phyloP scores from a whole-genome alignment of 441 rosid genomes.

The Jatropha multifida region DNA sequence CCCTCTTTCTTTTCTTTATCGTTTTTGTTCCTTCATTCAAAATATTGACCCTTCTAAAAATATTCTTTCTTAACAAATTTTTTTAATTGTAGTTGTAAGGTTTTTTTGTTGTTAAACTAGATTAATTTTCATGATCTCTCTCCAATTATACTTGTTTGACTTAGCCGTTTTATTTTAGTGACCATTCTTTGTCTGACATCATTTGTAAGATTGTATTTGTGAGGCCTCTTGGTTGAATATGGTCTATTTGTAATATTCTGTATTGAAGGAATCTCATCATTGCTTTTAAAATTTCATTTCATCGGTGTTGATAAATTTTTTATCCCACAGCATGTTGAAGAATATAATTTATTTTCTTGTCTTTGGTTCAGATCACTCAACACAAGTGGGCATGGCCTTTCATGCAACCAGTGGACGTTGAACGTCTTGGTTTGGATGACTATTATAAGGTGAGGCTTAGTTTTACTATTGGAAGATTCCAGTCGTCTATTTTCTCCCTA shows the following conservation, averaged over 20 bases:
- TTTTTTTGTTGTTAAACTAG: not conserved
- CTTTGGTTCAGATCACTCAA: slow-evolving; percentile 53
- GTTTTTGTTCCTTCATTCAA: not conserved
- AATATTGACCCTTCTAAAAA: not conserved
- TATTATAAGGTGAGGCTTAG: slow-evolving; percentile 57
- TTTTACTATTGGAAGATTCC: slow-evolving; percentile 3
- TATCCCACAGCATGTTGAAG: not conserved
- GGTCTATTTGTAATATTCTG: not conserved
- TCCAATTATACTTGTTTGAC: not conserved
- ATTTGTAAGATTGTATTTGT: not conserved
- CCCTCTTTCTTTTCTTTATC: not conserved
- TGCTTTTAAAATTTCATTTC: not conserved
- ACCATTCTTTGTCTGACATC: not conserved
- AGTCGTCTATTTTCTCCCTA: not conserved
- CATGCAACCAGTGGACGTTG: slow-evolving; percentile 81
- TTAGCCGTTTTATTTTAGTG: not conserved
- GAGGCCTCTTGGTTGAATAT: not conserved
- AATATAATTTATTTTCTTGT: slow-evolving; percentile 1
- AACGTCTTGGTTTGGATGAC: slow-evolving; percentile 80
- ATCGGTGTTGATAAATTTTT: not conserved
- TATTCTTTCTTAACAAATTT: not conserved
- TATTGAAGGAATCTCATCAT: slow-evolving; percentile 8
- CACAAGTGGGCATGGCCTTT: slow-evolving; percentile 95
- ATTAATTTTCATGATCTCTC: no score
- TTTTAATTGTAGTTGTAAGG: not conserved